Evolutionary conservation across 163 green algal species (phyloP).

Genomic region (Chloromonas sp.): DNA sequence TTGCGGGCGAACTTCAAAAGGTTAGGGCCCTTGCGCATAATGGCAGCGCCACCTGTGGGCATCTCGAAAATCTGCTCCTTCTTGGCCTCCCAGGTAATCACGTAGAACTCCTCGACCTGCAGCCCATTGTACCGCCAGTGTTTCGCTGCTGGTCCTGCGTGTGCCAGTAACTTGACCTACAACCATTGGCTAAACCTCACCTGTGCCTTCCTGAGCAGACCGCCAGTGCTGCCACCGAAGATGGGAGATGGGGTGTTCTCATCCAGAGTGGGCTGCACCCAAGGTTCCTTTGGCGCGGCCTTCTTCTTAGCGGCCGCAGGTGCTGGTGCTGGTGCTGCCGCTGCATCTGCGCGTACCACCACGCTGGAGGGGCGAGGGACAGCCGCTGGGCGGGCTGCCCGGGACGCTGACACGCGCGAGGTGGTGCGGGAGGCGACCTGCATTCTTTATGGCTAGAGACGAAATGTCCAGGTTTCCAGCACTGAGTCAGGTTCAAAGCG

Average conservation of each 20-base stretch:
- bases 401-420: not conserved
- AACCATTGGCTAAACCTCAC: conserved; percentile 24
- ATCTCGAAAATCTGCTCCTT: conserved; percentile 99
- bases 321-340: conserved; percentile 8
- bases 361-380: conserved; percentile 3
- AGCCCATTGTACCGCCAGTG: not conserved
- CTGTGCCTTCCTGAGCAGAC: conserved; percentile 94
- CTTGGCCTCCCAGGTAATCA: conserved; percentile 95
- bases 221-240: conserved; percentile 92
- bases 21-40: conserved; percentile 96
- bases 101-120: conserved; percentile 97
- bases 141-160: not conserved
- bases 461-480: too few relatives aligned
- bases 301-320: conserved; percentile 25
- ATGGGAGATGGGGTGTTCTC: conserved; percentile 80
- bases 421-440: not conserved
- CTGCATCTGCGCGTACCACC: conserved; percentile 45
- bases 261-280: conserved; percentile 73
- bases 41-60: conserved; percentile 95
- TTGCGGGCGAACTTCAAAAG: conserved; percentile 98
- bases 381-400: not conserved
- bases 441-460: not conserved
- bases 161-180: not conserved
- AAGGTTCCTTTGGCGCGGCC: conserved; percentile 40
- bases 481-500: too few relatives aligned